Evolutionary conservation across 495 filamentous ascomycete genomes (phyloP).

Genomic region (Penicillium bialowiezense): DNA sequence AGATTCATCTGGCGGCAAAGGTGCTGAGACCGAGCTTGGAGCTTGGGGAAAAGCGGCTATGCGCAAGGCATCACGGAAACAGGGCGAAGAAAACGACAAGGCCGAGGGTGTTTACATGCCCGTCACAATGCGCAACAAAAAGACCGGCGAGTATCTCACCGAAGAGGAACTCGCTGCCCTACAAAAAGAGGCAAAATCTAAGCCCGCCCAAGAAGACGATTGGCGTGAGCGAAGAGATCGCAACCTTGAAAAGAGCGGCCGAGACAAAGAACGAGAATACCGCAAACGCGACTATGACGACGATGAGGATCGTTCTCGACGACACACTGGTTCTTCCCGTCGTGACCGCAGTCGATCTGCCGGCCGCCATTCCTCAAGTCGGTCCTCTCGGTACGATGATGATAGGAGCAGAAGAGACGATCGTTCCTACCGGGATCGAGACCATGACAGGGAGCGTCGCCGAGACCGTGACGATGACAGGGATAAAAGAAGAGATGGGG

Average conservation of each 20-base stretch:
- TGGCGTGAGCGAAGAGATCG: slow-evolving; percentile 50
- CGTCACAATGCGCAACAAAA: slow-evolving; percentile 61
- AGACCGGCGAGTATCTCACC: slow-evolving; percentile 63
- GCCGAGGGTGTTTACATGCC: slow-evolving; percentile 63
- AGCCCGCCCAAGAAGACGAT: slow-evolving; percentile 36
- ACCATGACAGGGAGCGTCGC: slow-evolving; percentile 26
- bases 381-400: slow-evolving; percentile 32
- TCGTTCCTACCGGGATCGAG: slow-evolving; percentile 31
- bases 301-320: slow-evolving; percentile 28
- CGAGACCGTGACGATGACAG: slow-evolving; percentile 26
- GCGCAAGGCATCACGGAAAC: slow-evolving; percentile 51
- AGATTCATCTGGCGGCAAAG: slow-evolving; percentile 52
- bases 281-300: slow-evolving; percentile 29
- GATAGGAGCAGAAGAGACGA: slow-evolving; percentile 28
- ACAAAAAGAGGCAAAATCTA: slow-evolving; percentile 44
- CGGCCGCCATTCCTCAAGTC: slow-evolving; percentile 31
- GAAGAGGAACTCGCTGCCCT: slow-evolving; percentile 56
- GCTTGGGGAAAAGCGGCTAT: slow-evolving; percentile 70
- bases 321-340: slow-evolving; percentile 31
- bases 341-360: slow-evolving; percentile 36
- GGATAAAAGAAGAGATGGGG: slow-evolving; percentile 34
- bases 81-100: slow-evolving; percentile 34
- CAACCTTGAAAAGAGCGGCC: slow-evolving; percentile 49
- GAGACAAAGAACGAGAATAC: slow-evolving; percentile 33
- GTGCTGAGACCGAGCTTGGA: slow-evolving; percentile 71